Base-by-base conservation (phyloP, 1,284 basidiomycete species). In the Athelia psychrophila region DNA sequence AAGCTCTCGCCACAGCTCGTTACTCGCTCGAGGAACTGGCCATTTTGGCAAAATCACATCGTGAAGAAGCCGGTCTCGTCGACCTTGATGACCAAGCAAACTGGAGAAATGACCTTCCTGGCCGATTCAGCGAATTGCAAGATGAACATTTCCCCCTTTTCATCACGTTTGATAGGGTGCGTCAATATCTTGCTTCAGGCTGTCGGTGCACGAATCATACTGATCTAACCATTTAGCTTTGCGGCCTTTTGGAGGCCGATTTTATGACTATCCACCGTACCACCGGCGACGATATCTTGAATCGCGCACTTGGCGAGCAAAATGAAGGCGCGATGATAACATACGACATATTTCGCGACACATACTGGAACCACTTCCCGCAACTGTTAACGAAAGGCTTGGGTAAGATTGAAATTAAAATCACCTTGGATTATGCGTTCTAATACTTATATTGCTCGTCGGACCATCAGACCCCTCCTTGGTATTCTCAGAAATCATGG, bases 101-200 rank as follows among this genome's bases (percentile, higher is more conserved):
- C 27, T 76, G 73, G 64, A 66, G 70, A 8, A 64, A 56, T 1
- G 72, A 78, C 51, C 68, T 88, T 2, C 87, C 87, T 1, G 57
- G 61, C 19, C 71, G 64, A n/a, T 89, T 81, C 56, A 82, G 83
- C 38, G 73, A 77, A 15, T 67, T 90, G 3, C 58, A 71, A 27
- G 84, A 85, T 27, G 62, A 71, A 0, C 80, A 91, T 60, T 91
- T 89, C 53, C 88, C 88, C 0, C 64, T 90, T 52, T 91, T 91
- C 54, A 60, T 87, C 8, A 86, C 85, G 0, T 84, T 81, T 46
- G 79, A 87, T 55, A 73, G 76, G 53, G 87, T 86, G 55, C 32
- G 70, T 56, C n/a, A 16, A 16, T 9, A n/a, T 42, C 38, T 24
- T 44, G 5, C 20, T 15, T 5, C 44, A 44, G 19, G 9, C 16